Conservation (phyloP, 306 rosid genomes). For the Lablab purpureus region DNA sequence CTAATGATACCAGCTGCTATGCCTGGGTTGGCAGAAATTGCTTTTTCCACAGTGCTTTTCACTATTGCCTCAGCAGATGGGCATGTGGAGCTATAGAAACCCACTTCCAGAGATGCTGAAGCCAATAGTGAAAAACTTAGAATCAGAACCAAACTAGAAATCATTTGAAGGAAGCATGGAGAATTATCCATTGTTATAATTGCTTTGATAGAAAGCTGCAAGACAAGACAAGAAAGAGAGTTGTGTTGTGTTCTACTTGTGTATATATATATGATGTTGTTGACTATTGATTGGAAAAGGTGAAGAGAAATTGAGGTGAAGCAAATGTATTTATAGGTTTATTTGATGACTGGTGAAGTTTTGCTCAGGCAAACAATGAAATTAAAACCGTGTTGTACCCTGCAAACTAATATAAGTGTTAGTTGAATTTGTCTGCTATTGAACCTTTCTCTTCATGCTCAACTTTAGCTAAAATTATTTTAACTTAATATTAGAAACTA, state of each 20-base stretch:
- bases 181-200: background rate
- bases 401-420: background rate
- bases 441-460: conserved; percentile 21
- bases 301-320: background rate
- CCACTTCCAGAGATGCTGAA: conserved; percentile 30
- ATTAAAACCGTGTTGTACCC: background rate
- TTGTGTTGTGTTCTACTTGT: background rate
- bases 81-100: conserved; percentile 38
- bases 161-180: background rate
- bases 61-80: conserved; percentile 43
- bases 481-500: background rate
- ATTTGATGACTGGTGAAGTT: background rate
- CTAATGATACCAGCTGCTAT: conserved; percentile 38
- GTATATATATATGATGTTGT: background rate
- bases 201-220: background rate
- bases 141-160: background rate
- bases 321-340: conserved; percentile 21
- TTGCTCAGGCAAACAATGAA: background rate
- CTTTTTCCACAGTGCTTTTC: conserved; percentile 23
- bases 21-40: conserved; percentile 39
- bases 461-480: background rate
- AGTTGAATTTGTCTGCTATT: conserved; percentile 24
- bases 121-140: conserved; percentile 24
- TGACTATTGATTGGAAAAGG: background rate
- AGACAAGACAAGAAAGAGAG: conserved; percentile 1